phyloP scores from a whole-genome alignment of 768 basidiomycete species.

The Brasilioporus rufonigricans region DNA sequence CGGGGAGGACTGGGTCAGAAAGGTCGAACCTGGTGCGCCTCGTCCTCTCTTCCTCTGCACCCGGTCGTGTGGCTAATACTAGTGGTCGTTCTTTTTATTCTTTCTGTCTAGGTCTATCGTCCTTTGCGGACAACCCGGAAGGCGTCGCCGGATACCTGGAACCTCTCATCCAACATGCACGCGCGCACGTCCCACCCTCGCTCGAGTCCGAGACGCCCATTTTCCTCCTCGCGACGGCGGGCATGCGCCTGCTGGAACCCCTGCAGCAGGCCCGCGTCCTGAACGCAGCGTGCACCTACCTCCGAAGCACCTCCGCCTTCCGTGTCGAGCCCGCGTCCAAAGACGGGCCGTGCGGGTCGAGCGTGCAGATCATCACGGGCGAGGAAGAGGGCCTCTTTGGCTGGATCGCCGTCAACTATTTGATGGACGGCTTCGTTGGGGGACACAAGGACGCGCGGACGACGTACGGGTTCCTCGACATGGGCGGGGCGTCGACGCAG shows the following conservation, averaged over 20 bases:
- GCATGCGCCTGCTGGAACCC: slow-evolving; percentile 85
- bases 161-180: slow-evolving; percentile 82
- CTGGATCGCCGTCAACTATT: slow-evolving; percentile 99
- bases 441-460: slow-evolving; percentile 50
- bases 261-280: slow-evolving; percentile 71
- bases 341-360: slow-evolving; percentile 85
- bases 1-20: slow-evolving; percentile 83
- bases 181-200: slow-evolving; percentile 81
- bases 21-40: slow-evolving; percentile 88
- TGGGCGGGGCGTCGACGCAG: slow-evolving; percentile 99
- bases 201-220: slow-evolving; percentile 82
- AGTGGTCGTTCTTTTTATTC: neutral
- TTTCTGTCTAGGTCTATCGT: slow-evolving; percentile 72
- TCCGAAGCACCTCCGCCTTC: slow-evolving; percentile 75
- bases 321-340: slow-evolving; percentile 63
- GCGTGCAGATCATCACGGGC: slow-evolving; percentile 91
- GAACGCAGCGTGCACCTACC: slow-evolving; percentile 72
- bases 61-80: neutral
- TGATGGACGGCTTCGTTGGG: slow-evolving; percentile 90
- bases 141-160: slow-evolving; percentile 72
- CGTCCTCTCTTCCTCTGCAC: neutral
- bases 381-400: slow-evolving; percentile 98
- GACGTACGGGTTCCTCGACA: slow-evolving; percentile 97
- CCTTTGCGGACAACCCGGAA: slow-evolving; percentile 67
- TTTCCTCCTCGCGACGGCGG: slow-evolving; percentile 94